Conservation (phyloP, 192 early-diverging fungal species). For the Coemansia sp. region DNA sequence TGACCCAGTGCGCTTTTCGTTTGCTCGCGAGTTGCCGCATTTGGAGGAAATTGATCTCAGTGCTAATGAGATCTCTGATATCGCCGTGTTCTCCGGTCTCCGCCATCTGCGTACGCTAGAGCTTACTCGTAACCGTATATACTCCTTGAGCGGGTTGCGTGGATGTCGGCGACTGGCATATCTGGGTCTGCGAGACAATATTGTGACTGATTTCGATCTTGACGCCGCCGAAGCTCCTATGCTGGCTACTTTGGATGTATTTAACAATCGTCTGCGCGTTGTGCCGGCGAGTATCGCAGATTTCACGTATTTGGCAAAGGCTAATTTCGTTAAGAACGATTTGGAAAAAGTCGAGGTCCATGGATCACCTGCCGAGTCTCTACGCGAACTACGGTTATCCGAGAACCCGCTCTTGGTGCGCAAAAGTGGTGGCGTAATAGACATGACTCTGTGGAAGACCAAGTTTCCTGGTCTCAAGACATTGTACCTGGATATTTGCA, state of each 20-base stretch:
- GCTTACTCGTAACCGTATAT: constrained; percentile 46
- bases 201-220: constrained; percentile 38
- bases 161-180: constrained; percentile 42
- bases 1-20: constrained; percentile 28
- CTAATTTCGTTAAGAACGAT: constrained; percentile 49
- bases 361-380: constrained; percentile 29
- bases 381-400: constrained; percentile 49
- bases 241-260: constrained; percentile 43
- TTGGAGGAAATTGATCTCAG: constrained; percentile 51
- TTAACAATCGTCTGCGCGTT: constrained; percentile 46
- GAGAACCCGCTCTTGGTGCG: constrained; percentile 51
- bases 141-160: constrained; percentile 29
- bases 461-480: constrained; percentile 49
- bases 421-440: constrained; percentile 31
- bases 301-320: constrained; percentile 29
- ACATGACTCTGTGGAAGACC: constrained; percentile 32
- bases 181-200: constrained; percentile 47
- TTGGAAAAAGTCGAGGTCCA: constrained; percentile 41
- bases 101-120: constrained; percentile 45
- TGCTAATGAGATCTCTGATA: constrained; percentile 50
- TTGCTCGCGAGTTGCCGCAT: constrained; percentile 54
- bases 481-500: constrained; percentile 50
- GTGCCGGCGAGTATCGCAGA: constrained; percentile 42
- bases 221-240: constrained; percentile 35
- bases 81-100: constrained; percentile 46